Base-by-base conservation (phyloP, 2,329 filamentous ascomycete species). In the Davidsoniella eucalypti region DNA sequence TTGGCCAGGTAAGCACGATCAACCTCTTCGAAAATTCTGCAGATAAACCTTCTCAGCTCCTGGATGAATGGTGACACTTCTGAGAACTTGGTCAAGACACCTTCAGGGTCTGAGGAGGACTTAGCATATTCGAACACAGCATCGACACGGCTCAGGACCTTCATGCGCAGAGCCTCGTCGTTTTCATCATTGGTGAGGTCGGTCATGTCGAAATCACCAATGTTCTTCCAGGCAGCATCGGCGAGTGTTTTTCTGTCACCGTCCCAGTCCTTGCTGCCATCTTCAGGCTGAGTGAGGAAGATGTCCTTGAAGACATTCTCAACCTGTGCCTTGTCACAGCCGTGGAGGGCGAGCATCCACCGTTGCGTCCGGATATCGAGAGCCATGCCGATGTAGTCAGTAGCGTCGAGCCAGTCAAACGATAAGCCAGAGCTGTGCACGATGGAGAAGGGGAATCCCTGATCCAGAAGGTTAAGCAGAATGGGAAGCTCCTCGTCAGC, bases 291-390 rank as follows among this genome's bases (percentile, higher is more conserved):
- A 54, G 2, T 48, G 43, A 58, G 49, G 51, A 63, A 65, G 39
- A 68, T 66, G 5, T 60, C 56, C 3, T 55, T 52, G 16, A 59
- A 60, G 23, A 65, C 57, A 9, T 57, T 47, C 2, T 55, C 49
- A 4, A 50, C 53, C 14, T 55, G 51, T 33, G 58, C 50, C 3
- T 29, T 51, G 4, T 58, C 51, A n/a, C 41, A 45, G 25, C 51
- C 51, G 25, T 53, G 37, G 2, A 53, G 51, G 23, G 50, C 51
- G 40, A 61, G 58, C 17, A 69, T 61, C 41, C 63, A 55, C 37
- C 58, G 56, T 45, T 61, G 60, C 0, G 64, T 67, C 41, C 67
- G 66, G 23, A 69, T 61, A 3, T 62, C 56, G 21, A 69, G 55
- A 2, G 61, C 61, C 6, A 64, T 53, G 29, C 44, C 58, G 29